Conservation (phyloP, 116 monocot genomes). For the Zostera marina region DNA sequence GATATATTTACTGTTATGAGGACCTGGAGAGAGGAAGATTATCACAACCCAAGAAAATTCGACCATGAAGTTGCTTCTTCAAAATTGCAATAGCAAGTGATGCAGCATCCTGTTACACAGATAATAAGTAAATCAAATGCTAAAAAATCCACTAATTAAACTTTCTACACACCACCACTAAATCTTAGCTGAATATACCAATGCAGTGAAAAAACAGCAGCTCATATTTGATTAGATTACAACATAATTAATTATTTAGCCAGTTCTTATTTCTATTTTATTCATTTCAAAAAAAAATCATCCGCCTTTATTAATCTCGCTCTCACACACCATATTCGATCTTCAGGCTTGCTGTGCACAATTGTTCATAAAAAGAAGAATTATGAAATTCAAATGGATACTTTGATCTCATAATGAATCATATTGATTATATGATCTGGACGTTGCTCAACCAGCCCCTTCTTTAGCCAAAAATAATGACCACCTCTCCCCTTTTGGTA, state of each 20-base stretch:
- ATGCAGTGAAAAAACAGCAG: too few relatives aligned
- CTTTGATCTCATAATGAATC: slow-evolving; percentile 90
- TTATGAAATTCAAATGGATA: neutral
- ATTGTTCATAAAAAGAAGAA: neutral
- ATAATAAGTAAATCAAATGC: slow-evolving; percentile 1
- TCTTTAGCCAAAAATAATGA: slow-evolving; percentile 58
- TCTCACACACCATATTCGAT: too few relatives aligned
- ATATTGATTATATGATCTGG: slow-evolving; percentile 90
- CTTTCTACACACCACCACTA: neutral
- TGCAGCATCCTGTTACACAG: slow-evolving; percentile 70
- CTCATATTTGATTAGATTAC: too few relatives aligned
- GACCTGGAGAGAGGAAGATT: slow-evolving; percentile 85
- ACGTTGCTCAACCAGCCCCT: slow-evolving; percentile 51
- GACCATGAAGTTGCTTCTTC: slow-evolving; percentile 46
- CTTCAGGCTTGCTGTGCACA: neutral
- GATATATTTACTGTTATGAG: neutral
- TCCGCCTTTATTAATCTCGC: too few relatives aligned
- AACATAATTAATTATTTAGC: too few relatives aligned
- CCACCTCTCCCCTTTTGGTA: slow-evolving; percentile 81
- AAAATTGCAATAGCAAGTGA: slow-evolving; percentile 67
- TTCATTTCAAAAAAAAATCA: too few relatives aligned
- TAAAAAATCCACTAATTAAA: neutral
- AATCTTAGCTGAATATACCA: neutral
- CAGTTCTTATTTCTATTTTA: too few relatives aligned
- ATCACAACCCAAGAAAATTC: slow-evolving; percentile 78